A percentile compares a stretch with the other conserved stretches of the same genome.
Evolutionary conservation across 2,329 filamentous ascomycete genomes (phyloP).

Genomic region (Pezicula carpinea): DNA sequence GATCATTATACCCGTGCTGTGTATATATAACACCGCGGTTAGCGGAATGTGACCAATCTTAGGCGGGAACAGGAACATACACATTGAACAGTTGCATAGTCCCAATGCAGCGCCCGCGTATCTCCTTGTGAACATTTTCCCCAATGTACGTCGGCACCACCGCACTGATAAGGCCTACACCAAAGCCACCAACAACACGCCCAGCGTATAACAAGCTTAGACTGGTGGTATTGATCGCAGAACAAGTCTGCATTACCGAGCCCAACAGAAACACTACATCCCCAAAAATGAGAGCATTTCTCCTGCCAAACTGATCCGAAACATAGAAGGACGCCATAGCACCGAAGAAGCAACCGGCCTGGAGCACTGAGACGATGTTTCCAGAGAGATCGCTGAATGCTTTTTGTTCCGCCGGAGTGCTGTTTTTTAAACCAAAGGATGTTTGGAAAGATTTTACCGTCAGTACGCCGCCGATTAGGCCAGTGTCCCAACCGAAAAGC

Average conservation of each 20-base stretch:
- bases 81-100: constrained; percentile 13
- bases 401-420: too few species aligned
- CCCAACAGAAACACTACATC: constrained; percentile 8
- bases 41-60: too few species aligned
- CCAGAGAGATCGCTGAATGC: too few species aligned
- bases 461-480: too few species aligned
- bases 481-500: too few species aligned
- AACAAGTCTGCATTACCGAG: constrained; percentile 5
- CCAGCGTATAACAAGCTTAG: constrained; percentile 6
- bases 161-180: constrained; percentile 9
- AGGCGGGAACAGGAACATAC: constrained; percentile 2
- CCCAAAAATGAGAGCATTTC: constrained; percentile 4
- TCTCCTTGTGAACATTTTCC: constrained; percentile 9
- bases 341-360: too few species aligned
- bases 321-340: too few species aligned
- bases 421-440: too few species aligned
- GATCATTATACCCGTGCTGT: constrained; percentile 9
- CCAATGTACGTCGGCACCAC: constrained; percentile 13
- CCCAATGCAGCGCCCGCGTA: constrained; percentile 10
- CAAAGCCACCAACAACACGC: constrained; percentile 10
- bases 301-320: too few species aligned
- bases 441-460: too few species aligned
- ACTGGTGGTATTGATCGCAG: constrained; percentile 5
- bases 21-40: too few species aligned
- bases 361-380: too few species aligned